Base-by-base conservation (phyloP, 2,329 filamentous ascomycete species). In the Aquanectria penicillioides region DNA sequence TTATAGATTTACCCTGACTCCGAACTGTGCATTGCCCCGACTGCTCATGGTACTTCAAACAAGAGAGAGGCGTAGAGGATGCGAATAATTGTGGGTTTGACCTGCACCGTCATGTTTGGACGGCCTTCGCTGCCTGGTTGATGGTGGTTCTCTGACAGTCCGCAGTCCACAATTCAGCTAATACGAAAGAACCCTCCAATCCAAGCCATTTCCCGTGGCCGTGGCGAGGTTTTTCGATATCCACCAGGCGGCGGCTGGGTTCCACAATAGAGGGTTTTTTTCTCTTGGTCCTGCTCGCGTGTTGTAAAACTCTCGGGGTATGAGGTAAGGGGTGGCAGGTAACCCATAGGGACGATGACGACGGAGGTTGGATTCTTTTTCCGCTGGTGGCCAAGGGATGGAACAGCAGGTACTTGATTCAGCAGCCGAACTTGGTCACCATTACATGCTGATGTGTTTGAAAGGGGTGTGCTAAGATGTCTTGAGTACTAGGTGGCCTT, bases 1-100 rank as follows among this genome's bases (percentile, higher is more conserved):
- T 76, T 76, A 77, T 77, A 77, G 62, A 64, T 64, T 63, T 65
- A 31, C 41, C 44, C 26, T 11, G 10, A 44, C 47, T 46, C 56
- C 49, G 38, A 12, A 43, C 58, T 51, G 47, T 52, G 33, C 59
- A 37, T 36, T 60, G 51, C 34, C 44, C 40, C 38, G 52, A 67
- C 66, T 57, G 53, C 62, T 61, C 31, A 61, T 51, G 54, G 63
- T 54, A 41, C 51, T 60, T 62, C 57, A 57, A 59, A 49, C 54
- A 61, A 43, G 46, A 13, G 25, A 22, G 22, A 26, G 29, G 36
- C 29, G 28, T 48, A 40, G 52, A 52, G 44, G 28, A 49, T 37
- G 31, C 34, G 34, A 26, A 18, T 15, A 53, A 47, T 31, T 51
- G 57, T 62, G 57, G 52, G 25, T 18, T 25, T 36, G 13, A 23